Evolutionary conservation across 768 basidiomycete genomes (phyloP).

Genomic region (Rhizopogon sp.): DNA sequence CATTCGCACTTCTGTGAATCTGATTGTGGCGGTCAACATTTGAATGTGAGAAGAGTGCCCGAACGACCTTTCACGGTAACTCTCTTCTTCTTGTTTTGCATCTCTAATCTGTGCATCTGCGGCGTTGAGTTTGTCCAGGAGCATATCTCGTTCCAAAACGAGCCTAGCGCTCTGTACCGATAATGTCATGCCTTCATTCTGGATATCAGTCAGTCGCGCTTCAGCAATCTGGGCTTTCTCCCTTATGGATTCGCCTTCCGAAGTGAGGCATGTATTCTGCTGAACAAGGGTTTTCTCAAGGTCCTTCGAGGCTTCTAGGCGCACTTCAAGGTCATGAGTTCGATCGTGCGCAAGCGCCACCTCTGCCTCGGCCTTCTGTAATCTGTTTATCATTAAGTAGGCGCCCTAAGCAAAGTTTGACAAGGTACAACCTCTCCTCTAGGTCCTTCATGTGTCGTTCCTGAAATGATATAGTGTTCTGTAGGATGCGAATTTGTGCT

Average conservation of each 20-base stretch:
- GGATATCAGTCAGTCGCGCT: constrained; percentile 12
- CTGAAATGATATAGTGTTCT: constrained; percentile 25
- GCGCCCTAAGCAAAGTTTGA: neutral
- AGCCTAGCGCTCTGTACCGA: constrained; percentile 12
- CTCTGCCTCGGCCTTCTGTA: constrained; percentile 18
- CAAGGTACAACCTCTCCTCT: constrained; percentile 20
- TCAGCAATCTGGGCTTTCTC: constrained; percentile 11
- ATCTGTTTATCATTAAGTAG: constrained; percentile 7
- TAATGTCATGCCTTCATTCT: constrained; percentile 11
- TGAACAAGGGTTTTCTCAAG: constrained; percentile 20
- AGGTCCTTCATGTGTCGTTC: constrained; percentile 20
- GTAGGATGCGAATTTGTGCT: constrained; percentile 23
- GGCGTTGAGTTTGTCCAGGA: constrained; percentile 15
- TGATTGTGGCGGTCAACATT: constrained; percentile 5
- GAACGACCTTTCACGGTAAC: constrained; percentile 23
- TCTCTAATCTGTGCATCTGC: constrained; percentile 7
- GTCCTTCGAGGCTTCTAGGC: constrained; percentile 18
- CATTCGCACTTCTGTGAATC: constrained; percentile 15
- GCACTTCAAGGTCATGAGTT: constrained; percentile 23
- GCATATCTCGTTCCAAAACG: constrained; percentile 15
- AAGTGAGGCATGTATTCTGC: constrained; percentile 20
- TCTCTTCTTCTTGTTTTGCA: constrained; percentile 13
- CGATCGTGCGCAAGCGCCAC: constrained; percentile 12
- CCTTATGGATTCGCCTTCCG: constrained; percentile 19
- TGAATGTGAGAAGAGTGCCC: neutral